phyloP scores from a whole-genome alignment of 2,329 filamentous ascomycete genomes.

The Elsinoe fawcettii region DNA sequence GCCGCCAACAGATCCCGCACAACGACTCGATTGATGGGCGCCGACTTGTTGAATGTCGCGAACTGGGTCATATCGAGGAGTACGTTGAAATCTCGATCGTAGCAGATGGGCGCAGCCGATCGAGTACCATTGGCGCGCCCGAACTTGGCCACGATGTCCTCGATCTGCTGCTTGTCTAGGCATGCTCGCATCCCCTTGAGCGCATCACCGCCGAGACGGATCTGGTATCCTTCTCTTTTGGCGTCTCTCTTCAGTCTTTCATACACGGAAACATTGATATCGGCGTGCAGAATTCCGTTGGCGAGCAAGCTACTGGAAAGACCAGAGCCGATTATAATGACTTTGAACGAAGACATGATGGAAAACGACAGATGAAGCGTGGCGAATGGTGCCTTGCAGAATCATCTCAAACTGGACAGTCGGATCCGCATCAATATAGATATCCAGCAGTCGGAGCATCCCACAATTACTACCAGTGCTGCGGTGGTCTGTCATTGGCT shows the following conservation, averaged over 20 bases:
- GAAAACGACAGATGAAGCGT: too few species aligned
- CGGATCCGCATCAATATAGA: too few species aligned
- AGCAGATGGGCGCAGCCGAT: background rate
- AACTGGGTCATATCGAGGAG: background rate
- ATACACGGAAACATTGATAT: background rate
- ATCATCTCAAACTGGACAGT: too few species aligned
- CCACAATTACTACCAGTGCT: too few species aligned
- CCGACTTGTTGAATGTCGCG: background rate
- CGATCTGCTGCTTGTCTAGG: background rate
- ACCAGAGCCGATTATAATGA: too few species aligned
- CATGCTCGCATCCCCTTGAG: background rate
- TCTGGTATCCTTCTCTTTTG: background rate
- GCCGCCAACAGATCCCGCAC: background rate
- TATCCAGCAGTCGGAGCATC: too few species aligned
- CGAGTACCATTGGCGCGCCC: background rate
- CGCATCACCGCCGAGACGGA: background rate
- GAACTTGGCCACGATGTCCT: background rate
- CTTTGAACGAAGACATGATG: too few species aligned
- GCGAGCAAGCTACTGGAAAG: too few species aligned
- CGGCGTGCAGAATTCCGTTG: too few species aligned
- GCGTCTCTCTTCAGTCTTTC: background rate
- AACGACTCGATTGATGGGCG: background rate
- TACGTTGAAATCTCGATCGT: background rate
- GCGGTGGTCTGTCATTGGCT: background rate
- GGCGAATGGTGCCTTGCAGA: too few species aligned